A percentile compares a stretch with the other conserved stretches of the same genome.
Evolutionary conservation across 192 early-diverging fungal species (phyloP).

Genomic region (Helicostylum pulchrum): DNA sequence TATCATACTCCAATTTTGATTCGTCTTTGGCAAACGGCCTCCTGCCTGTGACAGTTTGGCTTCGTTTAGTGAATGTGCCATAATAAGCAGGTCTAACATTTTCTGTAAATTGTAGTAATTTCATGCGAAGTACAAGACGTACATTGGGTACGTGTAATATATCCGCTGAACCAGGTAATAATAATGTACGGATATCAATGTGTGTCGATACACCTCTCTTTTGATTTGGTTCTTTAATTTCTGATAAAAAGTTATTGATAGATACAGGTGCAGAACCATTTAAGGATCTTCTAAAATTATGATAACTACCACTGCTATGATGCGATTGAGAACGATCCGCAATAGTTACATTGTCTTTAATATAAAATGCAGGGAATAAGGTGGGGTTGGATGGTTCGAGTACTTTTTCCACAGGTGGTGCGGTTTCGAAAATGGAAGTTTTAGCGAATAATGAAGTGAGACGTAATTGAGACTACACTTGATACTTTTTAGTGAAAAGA

Average conservation of each 20-base stretch:
- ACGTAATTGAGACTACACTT: slow-evolving; percentile 18
- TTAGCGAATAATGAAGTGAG: slow-evolving; percentile 37
- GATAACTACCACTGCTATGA: neutral
- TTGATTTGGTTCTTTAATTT: slow-evolving; percentile 1
- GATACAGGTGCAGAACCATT: too few relatives aligned
- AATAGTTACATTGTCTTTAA: slow-evolving; percentile 46
- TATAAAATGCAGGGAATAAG: slow-evolving; percentile 59
- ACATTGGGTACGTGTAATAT: slow-evolving; percentile 31
- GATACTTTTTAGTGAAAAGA: neutral
- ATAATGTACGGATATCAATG: slow-evolving; percentile 30
- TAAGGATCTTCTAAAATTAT: neutral
- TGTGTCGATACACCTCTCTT: slow-evolving; percentile 14
- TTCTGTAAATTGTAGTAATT: slow-evolving; percentile 67
- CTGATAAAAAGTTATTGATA: neutral
- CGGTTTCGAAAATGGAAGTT: slow-evolving; percentile 27
- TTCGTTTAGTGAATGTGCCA: slow-evolving; percentile 73
- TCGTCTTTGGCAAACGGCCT: slow-evolving; percentile 64
- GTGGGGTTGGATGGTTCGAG: slow-evolving; percentile 6
- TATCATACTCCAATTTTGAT: slow-evolving; percentile 70
- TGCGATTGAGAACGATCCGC: slow-evolving; percentile 39
- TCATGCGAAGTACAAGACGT: slow-evolving; percentile 43
- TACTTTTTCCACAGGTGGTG: slow-evolving; percentile 5
- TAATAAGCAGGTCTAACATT: slow-evolving; percentile 76
- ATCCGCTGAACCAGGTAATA: slow-evolving; percentile 32
- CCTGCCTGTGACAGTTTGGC: slow-evolving; percentile 51